Evolutionary conservation across 2,329 filamentous ascomycete genomes (phyloP), one percentile per base, ranked within the genome.

Genomic region (Aspergillus vadensis): DNA sequence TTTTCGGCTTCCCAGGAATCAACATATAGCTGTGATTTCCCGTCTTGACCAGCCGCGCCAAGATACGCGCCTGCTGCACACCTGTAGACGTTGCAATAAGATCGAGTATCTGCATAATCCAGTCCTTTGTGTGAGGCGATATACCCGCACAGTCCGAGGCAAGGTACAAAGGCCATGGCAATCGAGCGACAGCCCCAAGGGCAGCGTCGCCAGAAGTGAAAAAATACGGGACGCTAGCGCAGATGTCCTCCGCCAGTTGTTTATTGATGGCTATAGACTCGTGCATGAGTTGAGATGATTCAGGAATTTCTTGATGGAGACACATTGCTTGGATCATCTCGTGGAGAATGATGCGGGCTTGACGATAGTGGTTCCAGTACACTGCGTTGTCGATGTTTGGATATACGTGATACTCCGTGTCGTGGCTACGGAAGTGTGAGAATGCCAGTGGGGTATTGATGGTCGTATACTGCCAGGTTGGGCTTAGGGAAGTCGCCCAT

Each of bases 161-260:
- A 64, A 67, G 32, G 7, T 67, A 67, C n/a, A 68, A 58, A 6
- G 66, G 66, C 64, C 64, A 67, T 4, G 58, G 50, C 5, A 65
- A 38, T 7, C 65, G 64, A n/a, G 58, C 3, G 5, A 62, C 36
- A 14, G 59, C 59, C 5, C 60, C 62, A 44, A 67, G 25, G 10
- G 32, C 49, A 14, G 25, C 23, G 4, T 58, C 47, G 9, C 55
- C 65, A 0, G 62, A 57, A 3, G 41, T 55, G 4, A 68, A 65
- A 30, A 65, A 58, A 39, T 60, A 67, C 1, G 64, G 62, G 5
- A 69, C 56, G 15, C 63, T 67, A 10, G 62, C 63, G 32, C 67
- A 67, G 4, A 69, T 55, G 17, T 68, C 66, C 12, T 61, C 59
- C 2, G 54, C 54, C 43, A 69, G 49, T n/a, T 52, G 48, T 5